Base-by-base conservation (phyloP, 2,329 filamentous ascomycete genomes). In the Byssoonygena ceratinophila region DNA sequence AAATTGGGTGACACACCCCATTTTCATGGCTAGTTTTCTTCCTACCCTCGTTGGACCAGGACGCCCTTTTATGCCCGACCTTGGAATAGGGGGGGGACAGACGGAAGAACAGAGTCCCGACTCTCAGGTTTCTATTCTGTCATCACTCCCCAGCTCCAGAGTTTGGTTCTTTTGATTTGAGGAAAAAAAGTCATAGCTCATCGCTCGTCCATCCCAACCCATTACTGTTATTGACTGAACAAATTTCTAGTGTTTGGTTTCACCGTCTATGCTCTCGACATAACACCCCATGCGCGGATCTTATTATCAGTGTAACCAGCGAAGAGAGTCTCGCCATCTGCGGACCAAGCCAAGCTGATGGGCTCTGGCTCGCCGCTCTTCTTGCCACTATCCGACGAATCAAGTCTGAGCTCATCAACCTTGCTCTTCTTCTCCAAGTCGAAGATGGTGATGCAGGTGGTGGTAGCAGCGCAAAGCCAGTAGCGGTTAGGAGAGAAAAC, bases 391-490 rank as follows among this genome's bases (percentile, higher is more conserved):
- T 89, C 82, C 71, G 89, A 80, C 80, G 92, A 94, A 75, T 98
- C 92, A 64, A 91, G 91, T 85, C 94, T 96, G 75, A 98, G 84
- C 84, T 97, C 92, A 69, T 97, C 91, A 71, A 97, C 91, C 86
- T 96, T 97, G 85, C 85, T 94, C 90, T 98, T 98, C 90, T 98
- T 98, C 88, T 98, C 92, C 65, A 98, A 84, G 72, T 98, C 92
- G 79, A 98, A 98, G 82, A 98, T 97, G 83, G 96, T 96, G 83
- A 98, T 97, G 82, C 83, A 89, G 78, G 82, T 87, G 71, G 88
- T 82, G 60, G 92, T 98, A 72, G 92, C 92, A 71, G 92, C 92
- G 83, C 92, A 98, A 66, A 98, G 85, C 92, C 92, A 98, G 88
- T 98, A 98, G 76, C 92, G 86, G 88, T 98, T 98, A 72, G 92